Percentiles rank a stretch among this genome's conserved stretches.
These are phyloP conservation scores for Globisporangium canariense DNA, from an alignment of 352 stramenopile species.

Conservation along the genomic window DNA sequence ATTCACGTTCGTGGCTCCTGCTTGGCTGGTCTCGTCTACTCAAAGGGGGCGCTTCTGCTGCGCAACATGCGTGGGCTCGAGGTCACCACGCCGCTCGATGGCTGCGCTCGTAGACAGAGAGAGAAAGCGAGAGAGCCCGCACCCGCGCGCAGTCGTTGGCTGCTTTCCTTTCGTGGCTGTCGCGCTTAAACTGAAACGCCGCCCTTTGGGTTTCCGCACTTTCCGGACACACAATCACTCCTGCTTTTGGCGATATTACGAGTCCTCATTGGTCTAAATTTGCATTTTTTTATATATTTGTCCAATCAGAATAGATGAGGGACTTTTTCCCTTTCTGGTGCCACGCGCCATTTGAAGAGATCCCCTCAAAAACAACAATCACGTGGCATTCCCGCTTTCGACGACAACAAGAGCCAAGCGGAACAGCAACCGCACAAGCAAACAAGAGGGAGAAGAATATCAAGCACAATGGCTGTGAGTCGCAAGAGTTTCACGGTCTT, in stretches of 20 bases:
- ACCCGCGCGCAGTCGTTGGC: background rate
- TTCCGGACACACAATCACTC: constrained; percentile 1
- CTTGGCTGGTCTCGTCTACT: background rate
- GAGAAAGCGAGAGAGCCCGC: background rate
- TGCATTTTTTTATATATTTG: background rate
- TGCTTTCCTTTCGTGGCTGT: background rate
- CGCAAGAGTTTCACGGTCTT: constrained; percentile 17
- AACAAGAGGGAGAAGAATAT: background rate
- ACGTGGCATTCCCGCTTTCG: constrained; percentile 3
- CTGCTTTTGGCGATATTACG: background rate
- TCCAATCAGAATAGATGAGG: background rate
- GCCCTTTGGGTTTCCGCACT: background rate
- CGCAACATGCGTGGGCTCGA: background rate
- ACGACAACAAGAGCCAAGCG: constrained; percentile 7
- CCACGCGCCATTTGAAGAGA: background rate
- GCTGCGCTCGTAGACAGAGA: background rate
- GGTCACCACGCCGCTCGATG: background rate
- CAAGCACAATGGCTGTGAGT: constrained; percentile 7
- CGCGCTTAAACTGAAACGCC: constrained; percentile 6
- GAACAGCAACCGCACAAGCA: background rate
- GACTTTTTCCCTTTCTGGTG: background rate
- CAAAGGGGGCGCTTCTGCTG: background rate
- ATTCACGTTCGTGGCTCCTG: constrained; percentile 9
- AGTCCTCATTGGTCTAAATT: background rate
- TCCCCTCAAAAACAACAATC: background rate